Evolutionary conservation across 257 asterid species (phyloP), one percentile per base, ranked within the genome.

Genomic region (Solanum sitiens): DNA sequence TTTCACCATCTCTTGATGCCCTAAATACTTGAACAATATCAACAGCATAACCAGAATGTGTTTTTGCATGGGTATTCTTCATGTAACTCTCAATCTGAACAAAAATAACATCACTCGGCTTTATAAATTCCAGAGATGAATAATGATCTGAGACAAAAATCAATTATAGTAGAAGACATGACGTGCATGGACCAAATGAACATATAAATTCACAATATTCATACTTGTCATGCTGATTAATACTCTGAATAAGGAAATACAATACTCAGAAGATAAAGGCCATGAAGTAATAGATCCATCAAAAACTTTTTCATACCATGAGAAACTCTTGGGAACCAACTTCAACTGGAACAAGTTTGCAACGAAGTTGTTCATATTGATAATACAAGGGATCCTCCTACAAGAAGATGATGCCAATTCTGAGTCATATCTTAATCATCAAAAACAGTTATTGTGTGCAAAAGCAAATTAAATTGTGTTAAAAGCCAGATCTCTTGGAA

Each of bases 1-100:
- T 91, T 93, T 96, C 99, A 32, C 94, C 94, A 90, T 93, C 94
- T 89, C 98, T 95, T 83, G 98, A 94, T 72, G 91, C 95, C 93
- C 93, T 94, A 91, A 94, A 95, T 90, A 94, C 86, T 87, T 96
- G 98, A 92, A 90, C 86, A 76, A 96, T 93, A 86, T 94, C 94
- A 59, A 93, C 98, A 68, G 89, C 88, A 88, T 94, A 96, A 76
- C 79, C 44, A 27, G 96, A 91, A 89, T 96, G 99, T 1, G 99
- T 96, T 92, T 93, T 94, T 84, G 97, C 99, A 92, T 96, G 98
- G 37, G 98, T 96, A 87, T 95, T 95, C 92, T 90, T 94, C 91
- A 95, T 90, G 90, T 94, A 96, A 44, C 90, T 93, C 93, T 94
- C 94, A 86, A 96, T 92, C 98, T 96, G 93, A 89, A 27, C 74